Percentiles rank a stretch among this genome's conserved stretches.
Evolutionary conservation across 768 basidiomycete species (phyloP).

Genomic region (Phanerochaete carnosa): DNA sequence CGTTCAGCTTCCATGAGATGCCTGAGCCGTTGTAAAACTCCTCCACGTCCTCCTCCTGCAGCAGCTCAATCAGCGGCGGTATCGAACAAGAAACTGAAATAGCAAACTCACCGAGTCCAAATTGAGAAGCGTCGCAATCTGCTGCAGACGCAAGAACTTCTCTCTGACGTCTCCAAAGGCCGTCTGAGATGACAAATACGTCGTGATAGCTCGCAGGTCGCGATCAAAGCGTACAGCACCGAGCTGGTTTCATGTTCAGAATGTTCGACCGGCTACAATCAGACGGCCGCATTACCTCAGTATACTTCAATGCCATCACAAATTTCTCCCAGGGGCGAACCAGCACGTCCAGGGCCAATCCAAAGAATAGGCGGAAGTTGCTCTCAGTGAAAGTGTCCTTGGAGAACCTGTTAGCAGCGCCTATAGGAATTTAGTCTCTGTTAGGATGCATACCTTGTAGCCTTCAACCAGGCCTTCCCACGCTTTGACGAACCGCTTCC

Average conservation of each 20-base stretch:
- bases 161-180: slow-evolving; percentile 88
- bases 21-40: slow-evolving; percentile 94
- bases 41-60: slow-evolving; percentile 89
- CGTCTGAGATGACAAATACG: slow-evolving; percentile 85
- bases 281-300: slow-evolving; percentile 60
- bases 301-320: slow-evolving; percentile 75
- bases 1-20: slow-evolving; percentile 80
- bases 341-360: slow-evolving; percentile 79
- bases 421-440: background rate
- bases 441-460: slow-evolving; percentile 61
- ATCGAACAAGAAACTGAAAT: background rate
- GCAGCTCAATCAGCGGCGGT: slow-evolving; percentile 4
- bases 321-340: slow-evolving; percentile 97
- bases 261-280: too few relatives aligned
- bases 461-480: slow-evolving; percentile 88
- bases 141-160: slow-evolving; percentile 88
- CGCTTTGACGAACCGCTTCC: slow-evolving; percentile 84
- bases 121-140: slow-evolving; percentile 89
- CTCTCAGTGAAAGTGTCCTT: slow-evolving; percentile 85
- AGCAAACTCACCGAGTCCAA: slow-evolving; percentile 63
- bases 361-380: slow-evolving; percentile 86
- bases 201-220: slow-evolving; percentile 80
- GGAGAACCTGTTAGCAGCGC: background rate
- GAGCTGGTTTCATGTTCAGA: slow-evolving; percentile 48
- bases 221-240: slow-evolving; percentile 95